Evolutionary conservation across 2,329 filamentous ascomycete genomes (phyloP), one percentile per base, ranked within the genome.

Genomic region (Mycocentrospora acerina): DNA sequence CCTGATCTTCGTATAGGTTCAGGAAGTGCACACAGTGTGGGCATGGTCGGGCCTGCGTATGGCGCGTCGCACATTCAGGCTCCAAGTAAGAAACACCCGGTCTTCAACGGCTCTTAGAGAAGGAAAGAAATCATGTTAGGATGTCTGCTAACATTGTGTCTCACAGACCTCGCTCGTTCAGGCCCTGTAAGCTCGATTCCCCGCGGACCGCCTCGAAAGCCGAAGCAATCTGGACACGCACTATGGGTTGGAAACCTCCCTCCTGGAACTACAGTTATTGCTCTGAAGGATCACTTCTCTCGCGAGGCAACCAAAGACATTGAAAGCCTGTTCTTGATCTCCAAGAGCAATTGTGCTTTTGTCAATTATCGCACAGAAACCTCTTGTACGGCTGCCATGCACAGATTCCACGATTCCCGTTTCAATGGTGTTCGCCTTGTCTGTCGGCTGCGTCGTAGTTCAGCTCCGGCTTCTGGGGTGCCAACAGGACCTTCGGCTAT

Each of bases 231-330:
- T 73, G 91, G 90, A 1, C 87, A 95, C 63, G 91, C 91, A 1
- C 82, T 97, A 14, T 97, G 93, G 91, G 88, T 97, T 18, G 93
- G 93, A 27, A 97, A 97, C 61, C 74, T 97, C 0, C 90, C 91
- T 4, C 86, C 88, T 1, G 86, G 88, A 32, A 86, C 90, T 1
- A 84, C 84, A 27, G 76, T 97, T 10, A 83, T 89, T 68, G 86
- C 80, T 42, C 72, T 97, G n/a, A 95, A 96, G 35, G 82, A 93
- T 43, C 88, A 96, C 62, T 93, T 96, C 41, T 94, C 88, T 45
- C 82, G 81, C 47, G 85, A 90, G 50, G 84, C 88, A 0, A 78
- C 77, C 0, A 80, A 75, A 28, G 79, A 90, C 1, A 81, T 97
- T 15, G 87, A 95, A 62, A 95, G 90, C 31, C 73, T 97, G 0